Conservation (phyloP, 2,329 filamentous ascomycete species). For the Madurella fahalii region DNA sequence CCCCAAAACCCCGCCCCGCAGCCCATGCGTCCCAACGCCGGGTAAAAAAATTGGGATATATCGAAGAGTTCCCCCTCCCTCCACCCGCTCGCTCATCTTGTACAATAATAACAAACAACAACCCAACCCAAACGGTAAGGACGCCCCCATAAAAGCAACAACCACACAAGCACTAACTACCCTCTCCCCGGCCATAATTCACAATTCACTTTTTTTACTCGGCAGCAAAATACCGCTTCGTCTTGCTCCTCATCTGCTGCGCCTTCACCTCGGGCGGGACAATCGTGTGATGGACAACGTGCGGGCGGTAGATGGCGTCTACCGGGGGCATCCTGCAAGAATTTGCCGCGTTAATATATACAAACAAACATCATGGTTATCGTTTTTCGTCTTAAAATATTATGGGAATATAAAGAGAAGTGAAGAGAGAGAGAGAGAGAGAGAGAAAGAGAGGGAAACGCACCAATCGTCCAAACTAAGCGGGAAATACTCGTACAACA, state of each 20-base stretch:
- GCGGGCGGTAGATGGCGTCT: conserved; percentile 84
- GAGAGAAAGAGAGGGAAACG: conserved; percentile 19
- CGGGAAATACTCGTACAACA: conserved; percentile 93
- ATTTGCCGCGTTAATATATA: conserved; percentile 5
- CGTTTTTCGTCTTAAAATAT: too few relatives aligned
- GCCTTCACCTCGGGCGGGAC: conserved; percentile 67
- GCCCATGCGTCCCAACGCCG: too few relatives aligned
- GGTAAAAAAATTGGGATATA: too few relatives aligned
- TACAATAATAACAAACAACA: too few relatives aligned
- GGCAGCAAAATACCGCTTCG: conserved; percentile 69
- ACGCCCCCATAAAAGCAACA: too few relatives aligned
- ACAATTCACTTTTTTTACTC: conserved; percentile 39
- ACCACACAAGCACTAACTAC: too few relatives aligned
- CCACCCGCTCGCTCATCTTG: too few relatives aligned
- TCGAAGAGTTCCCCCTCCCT: too few relatives aligned
- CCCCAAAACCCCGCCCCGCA: too few relatives aligned
- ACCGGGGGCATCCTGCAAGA: conserved; percentile 70
- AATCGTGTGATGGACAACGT: conserved; percentile 86
- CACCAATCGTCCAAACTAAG: conserved; percentile 84
- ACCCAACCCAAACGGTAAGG: too few relatives aligned
- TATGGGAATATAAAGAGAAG: neutral
- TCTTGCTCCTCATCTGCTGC: conserved; percentile 60
- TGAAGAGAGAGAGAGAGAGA: neutral
- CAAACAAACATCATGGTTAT: too few relatives aligned
- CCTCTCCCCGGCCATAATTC: too few relatives aligned